These are phyloP conservation scores for Nicotiana otophora DNA, from an alignment of 257 asterid genomes.

Conservation along the genomic window DNA sequence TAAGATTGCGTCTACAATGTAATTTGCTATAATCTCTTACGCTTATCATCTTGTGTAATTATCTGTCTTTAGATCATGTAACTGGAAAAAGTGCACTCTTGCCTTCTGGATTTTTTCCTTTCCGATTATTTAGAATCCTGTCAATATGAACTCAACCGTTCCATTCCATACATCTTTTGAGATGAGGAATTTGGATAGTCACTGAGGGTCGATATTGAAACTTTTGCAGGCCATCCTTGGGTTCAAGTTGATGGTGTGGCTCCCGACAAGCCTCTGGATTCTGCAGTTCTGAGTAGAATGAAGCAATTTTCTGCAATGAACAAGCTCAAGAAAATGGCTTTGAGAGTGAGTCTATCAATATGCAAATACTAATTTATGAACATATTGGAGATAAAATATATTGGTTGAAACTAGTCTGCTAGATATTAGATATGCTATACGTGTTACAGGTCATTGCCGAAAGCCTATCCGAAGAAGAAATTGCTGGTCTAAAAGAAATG, in stretches of 20 bases:
- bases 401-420: background rate
- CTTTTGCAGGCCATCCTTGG: constrained; percentile 87
- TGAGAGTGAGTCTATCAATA: constrained; percentile 48
- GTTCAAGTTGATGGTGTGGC: constrained; percentile 96
- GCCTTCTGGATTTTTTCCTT: background rate
- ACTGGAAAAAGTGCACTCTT: background rate
- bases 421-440: background rate
- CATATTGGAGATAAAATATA: background rate
- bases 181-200: background rate
- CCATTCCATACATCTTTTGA: background rate
- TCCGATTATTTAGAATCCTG: background rate
- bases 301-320: constrained; percentile 96
- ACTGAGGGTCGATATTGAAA: constrained; percentile 2
- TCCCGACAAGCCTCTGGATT: constrained; percentile 92
- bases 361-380: background rate
- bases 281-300: constrained; percentile 90
- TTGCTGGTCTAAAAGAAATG: constrained; percentile 84
- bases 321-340: constrained; percentile 96
- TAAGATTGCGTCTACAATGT: background rate
- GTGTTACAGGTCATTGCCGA: constrained; percentile 74
- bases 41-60: background rate
- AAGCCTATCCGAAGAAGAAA: constrained; percentile 83
- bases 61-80: background rate
- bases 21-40: background rate
- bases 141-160: background rate